Evolutionary conservation across 1,284 basidiomycete species (phyloP), one percentile per base, ranked within the genome.

Genomic region (Fomes fomentarius): DNA sequence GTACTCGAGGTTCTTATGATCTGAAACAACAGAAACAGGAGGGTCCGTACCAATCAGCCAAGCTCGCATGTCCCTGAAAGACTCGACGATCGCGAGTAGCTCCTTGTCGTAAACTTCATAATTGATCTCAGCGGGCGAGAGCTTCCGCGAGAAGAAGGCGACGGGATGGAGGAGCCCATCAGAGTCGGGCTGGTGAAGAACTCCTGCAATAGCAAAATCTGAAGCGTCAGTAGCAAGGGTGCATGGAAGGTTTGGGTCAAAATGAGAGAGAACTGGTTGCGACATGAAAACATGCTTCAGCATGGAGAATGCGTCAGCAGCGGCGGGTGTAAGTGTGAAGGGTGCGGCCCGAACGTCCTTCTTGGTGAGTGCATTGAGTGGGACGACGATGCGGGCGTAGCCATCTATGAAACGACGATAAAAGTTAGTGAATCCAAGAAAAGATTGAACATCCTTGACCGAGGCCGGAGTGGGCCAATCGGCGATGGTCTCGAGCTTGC

Each of bases 351-450:
- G 15, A 2, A 26, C 12, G n/a, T 53, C 49, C 44, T 68, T 65
- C 30, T 42, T 44, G 6, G 76, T 57, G 63, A 63, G 48, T 64
- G 51, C 19, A 52, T 61, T 44, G 24, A 56, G 46, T 3, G 67
- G 46, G 35, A 64, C 12, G 64, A 71, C 24, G 31, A 61, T 42
- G 63, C 75, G 10, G 37, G 65, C 61, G 57, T 71, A 80, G 28
- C 66, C 51, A 10, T 63, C 31, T 24, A 81, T 74, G 56, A 80
- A 81, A 10, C 70, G 63, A 2, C 71, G 58, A 52, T 72, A 78
- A 60, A 73, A 77, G 58, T 74, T 74, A 21, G 64, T 66, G 30
- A 76, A 70, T 21, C 73, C 73, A 6, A 75, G 61, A 64, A 74
- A 76, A 2, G 53, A 58, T 50, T 72, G 70, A n/a, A 74, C 43